Evolutionary conservation across 2,329 filamentous ascomycete species (phyloP), one percentile per base, ranked within the genome.

Genomic region (Balansia obtecta): DNA sequence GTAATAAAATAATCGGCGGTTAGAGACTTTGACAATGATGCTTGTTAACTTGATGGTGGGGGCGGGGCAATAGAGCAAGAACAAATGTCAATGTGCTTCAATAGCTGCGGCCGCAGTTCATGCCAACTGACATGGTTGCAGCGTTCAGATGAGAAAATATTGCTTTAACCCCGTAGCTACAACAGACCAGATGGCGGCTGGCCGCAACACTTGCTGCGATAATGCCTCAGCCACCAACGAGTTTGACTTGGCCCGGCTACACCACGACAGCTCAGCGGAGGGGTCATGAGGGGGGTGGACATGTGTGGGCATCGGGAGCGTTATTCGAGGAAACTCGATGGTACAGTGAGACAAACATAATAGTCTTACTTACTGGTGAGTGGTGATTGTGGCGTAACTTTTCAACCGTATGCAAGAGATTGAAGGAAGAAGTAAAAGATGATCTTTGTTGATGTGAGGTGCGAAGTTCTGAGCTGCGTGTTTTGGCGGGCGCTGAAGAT

Each of bases 371-470:
- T 50, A 50, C 48, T 42, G 18, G 46, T 45, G 27, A 22, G 33
- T 34, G 18, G 8, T 18, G 10, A 15, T 11, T 20, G n/a, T 42
- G 22, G n/a, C 22, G 16, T 40, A 45, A 27, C 42, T 22, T 41
- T 30, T 46, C 27, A 46, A 41, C 13, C 27, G 33, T 13, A 7
- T 16, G 16, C 27, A 13, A 43, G n/a, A 44, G 18, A 12, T 45
- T 40, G 39, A 32, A 34, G 42, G 32, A 46, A 41, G 44, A 39
- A 27, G 42, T 48, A 39, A 18, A 18, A 22, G 33, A 40, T 2
- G 49, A 41, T 49, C 40, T 38, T 51, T 53, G 49, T 51, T 51
- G 49, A 51, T 46, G 41, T 34, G 13, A 51, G 45, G 46, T 15
- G 34, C 18, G 37, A 38, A 34, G 38, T 50, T 53, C 45, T 37